Evolutionary conservation across 306 rosid genomes (phyloP), one percentile per base, ranked within the genome.

Genomic region (Cicer arietinum): DNA sequence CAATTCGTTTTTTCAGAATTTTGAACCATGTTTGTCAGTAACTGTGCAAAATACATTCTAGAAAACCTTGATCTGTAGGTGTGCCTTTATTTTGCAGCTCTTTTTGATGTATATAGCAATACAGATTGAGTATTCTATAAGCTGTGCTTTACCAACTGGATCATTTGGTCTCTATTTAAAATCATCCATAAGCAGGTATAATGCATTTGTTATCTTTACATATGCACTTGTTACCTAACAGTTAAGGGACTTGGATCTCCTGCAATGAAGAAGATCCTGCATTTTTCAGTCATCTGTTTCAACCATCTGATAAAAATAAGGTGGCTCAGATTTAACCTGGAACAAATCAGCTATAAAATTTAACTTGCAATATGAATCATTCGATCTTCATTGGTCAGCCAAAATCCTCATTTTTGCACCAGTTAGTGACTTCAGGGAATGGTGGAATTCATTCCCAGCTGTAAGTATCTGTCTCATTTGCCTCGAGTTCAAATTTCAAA

Each of bases 1-100:
- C 25, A 3, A 58, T 46, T 58, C 14, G 51, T 54, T 80, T 60
- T 8, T 59, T 66, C 7, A 13, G 53, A 81, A 81, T 6, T 10
- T 37, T 62, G 51, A 70, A 54, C 22, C 51, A 30, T 30, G 37
- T 30, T 30, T 30, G 5, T 4, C 37, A 30, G 37, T 30, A 30
- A 30, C 56, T 37, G 13, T 14, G 12, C 46, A 59, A 25, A n/a
- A 3, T 35, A 60, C 59, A 47, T 60, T 42, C 40, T 16, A 9
- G 61, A 37, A 74, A 61, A 48, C 61, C 43, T 35, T 60, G n/a
- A 53, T 53, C 30, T n/a, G 11, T 16, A 6, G 20, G 30, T 17
- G 59, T 7, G 59, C 17, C 30, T 8, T 14, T 11, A 47, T 47
- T 47, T 53, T 18, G 14, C 53, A 18, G 46, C 40, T 54, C 35